Percentiles rank a stretch among this genome's conserved stretches.
phyloP scores from a whole-genome alignment of 106 monocot genomes.

The Narthecium ossifragum region DNA sequence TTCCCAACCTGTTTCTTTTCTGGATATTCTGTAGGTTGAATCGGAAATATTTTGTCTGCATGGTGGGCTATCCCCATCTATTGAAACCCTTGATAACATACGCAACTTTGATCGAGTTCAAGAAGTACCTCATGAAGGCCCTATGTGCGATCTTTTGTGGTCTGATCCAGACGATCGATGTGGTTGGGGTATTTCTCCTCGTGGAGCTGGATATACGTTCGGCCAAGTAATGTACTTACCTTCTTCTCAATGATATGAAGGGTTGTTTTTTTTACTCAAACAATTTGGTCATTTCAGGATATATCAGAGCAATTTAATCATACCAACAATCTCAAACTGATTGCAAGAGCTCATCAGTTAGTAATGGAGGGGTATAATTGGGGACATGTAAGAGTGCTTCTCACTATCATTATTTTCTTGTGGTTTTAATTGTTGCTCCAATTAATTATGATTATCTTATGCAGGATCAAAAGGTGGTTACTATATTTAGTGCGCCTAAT shows the following conservation, averaged over 20 bases:
- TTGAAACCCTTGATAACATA: conserved; percentile 96
- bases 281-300: conserved; percentile 58
- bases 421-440: neutral
- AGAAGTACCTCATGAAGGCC: conserved; percentile 99
- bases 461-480: conserved; percentile 98
- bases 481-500: conserved; percentile 99
- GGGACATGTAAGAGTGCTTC: conserved; percentile 69
- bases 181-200: conserved; percentile 99
- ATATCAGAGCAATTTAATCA: conserved; percentile 99
- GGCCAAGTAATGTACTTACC: conserved; percentile 60
- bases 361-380: conserved; percentile 99
- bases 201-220: conserved; percentile 99
- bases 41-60: conserved; percentile 98
- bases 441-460: neutral
- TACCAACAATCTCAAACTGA: conserved; percentile 86
- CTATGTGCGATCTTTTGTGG: conserved; percentile 99
- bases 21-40: conserved; percentile 61
- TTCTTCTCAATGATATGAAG: neutral
- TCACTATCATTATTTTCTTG: neutral
- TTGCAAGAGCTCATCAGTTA: conserved; percentile 97
- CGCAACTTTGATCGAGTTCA: conserved; percentile 96
- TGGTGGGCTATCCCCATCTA: conserved; percentile 95
- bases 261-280: neutral
- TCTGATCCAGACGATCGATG: conserved; percentile 98
- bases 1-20: no score